phyloP scores from a whole-genome alignment of 164 flowering plant species.

The Berberis vulgaris region DNA sequence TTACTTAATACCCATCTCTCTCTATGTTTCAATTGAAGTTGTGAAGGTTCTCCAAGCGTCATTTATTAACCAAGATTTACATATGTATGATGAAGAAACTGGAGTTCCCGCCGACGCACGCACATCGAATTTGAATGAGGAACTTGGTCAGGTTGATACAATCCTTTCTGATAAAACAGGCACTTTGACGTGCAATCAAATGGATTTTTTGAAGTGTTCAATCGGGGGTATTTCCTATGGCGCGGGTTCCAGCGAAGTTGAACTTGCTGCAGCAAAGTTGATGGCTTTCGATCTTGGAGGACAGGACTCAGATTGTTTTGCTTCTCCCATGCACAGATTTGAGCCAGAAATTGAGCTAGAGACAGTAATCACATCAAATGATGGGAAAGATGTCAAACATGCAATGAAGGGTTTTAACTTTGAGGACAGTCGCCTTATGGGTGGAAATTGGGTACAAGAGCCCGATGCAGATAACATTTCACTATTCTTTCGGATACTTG shows the following conservation, averaged over 20 bases:
- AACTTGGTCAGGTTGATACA: slow-evolving; percentile 83
- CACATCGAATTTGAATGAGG: slow-evolving; percentile 84
- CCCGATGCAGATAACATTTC: slow-evolving; percentile 42
- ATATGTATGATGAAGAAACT: slow-evolving; percentile 68
- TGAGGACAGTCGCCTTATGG: slow-evolving; percentile 56
- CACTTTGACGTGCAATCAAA: slow-evolving; percentile 80
- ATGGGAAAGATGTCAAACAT: slow-evolving; percentile 20
- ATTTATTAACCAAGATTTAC: slow-evolving; percentile 54
- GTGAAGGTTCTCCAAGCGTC: slow-evolving; percentile 69
- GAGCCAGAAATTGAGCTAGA: slow-evolving; percentile 65
- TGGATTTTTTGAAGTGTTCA: slow-evolving; percentile 85
- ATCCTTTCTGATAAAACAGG: slow-evolving; percentile 90
- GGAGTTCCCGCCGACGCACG: slow-evolving; percentile 71
- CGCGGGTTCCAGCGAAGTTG: slow-evolving; percentile 61
- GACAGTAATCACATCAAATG: slow-evolving; percentile 35
- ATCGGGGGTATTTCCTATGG: slow-evolving; percentile 75
- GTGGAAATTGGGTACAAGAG: slow-evolving; percentile 70
- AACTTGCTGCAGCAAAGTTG: slow-evolving; percentile 50
- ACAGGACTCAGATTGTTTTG: slow-evolving; percentile 10
- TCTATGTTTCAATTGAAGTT: slow-evolving; percentile 72
- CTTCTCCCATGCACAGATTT: slow-evolving; percentile 4
- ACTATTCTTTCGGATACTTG: slow-evolving; percentile 50
- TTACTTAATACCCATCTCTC: slow-evolving; percentile 69
- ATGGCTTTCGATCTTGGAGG: slow-evolving; percentile 17
- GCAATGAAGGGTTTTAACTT: slow-evolving; percentile 63